Evolutionary conservation across 1,139 yeast genomes (phyloP), one percentile per base, ranked within the genome.

Genomic region (Yamadazyma conglobata): DNA sequence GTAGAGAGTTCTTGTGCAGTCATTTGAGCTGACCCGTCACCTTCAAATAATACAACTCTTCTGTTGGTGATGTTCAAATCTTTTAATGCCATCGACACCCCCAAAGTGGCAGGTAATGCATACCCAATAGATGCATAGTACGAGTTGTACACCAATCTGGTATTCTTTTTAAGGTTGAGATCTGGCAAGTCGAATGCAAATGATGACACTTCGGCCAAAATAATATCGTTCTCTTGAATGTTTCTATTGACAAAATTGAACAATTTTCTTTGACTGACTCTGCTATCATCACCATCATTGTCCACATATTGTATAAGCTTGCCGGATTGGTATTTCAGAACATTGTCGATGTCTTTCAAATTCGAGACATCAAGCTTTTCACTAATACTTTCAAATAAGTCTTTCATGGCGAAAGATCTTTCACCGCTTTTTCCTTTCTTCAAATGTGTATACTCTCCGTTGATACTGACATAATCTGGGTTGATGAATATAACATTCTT

Each of bases 21-120:
- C 94, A 87, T 83, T 58, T 85, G 94, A 2, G 95, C 87, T 6
- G 93, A 79, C 3, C 96, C 96, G 50, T 88, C 96, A 29, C 96
- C 96, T 61, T 83, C 88, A 16, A 85, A 63, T 7, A 87, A 60
- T 11, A 85, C 58, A 14, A 85, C 70, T 42, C 94, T 71, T 27
- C 80, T 74, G 11, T 28, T 18, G 7, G 45, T 42, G 10, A 49
- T 38, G 6, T 64, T 64, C 33, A 61, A 39, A 48, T 86, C 93
- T 34, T 70, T 65, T 46, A 73, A 64, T 1, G 91, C 95, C 33
- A 82, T 56, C 10, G 84, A 77, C 6, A 78, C 83, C 20, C 96
- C 96, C 27, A 87, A 67, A 1, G 91, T 72, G 3, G 93, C 87
- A 1, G 95, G 95, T 16, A 87, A 63, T 0, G 95, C 88, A 58